These are phyloP conservation scores for Pseudogymnoascus sp. DNA, from an alignment of 2,329 filamentous ascomycete species.

Conservation along the genomic window DNA sequence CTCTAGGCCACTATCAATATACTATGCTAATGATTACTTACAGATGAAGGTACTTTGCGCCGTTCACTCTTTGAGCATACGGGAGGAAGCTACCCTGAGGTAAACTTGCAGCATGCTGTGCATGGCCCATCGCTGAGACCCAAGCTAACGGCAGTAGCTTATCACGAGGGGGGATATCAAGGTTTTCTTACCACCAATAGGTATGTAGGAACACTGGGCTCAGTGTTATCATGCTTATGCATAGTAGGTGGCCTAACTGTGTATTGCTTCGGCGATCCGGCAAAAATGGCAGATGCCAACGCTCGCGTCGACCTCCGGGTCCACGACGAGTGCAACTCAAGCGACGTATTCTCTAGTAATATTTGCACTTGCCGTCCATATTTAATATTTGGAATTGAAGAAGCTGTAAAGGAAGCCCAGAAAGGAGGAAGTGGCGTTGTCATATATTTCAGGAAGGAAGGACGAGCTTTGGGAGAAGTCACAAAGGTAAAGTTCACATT, in stretches of 20 bases:
- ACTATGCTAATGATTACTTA: conserved; percentile 26
- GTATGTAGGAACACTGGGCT: conserved; percentile 31
- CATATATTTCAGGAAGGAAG: conserved; percentile 98
- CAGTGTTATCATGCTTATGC: conserved; percentile 17
- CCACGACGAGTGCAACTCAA: conserved; percentile 87
- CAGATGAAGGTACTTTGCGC: conserved; percentile 76
- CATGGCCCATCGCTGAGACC: conserved; percentile 15
- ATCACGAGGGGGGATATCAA: conserved; percentile 95
- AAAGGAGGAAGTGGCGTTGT: conserved; percentile 89
- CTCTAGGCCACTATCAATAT: background rate
- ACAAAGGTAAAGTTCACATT: conserved; percentile 62
- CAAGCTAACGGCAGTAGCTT: conserved; percentile 39
- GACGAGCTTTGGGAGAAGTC: conserved; percentile 87
- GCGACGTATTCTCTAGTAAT: conserved; percentile 94
- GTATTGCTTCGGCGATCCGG: conserved; percentile 93
- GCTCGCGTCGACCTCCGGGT: conserved; percentile 76
- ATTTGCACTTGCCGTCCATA: conserved; percentile 97
- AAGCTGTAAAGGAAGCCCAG: conserved; percentile 95
- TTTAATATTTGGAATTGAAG: conserved; percentile 92
- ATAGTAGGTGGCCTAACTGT: conserved; percentile 73
- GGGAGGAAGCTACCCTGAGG: conserved; percentile 87
- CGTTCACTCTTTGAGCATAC: conserved; percentile 91
- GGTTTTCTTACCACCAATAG: conserved; percentile 90
- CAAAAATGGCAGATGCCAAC: conserved; percentile 84
- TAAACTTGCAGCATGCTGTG: conserved; percentile 28